Percentiles rank a stretch among this genome's conserved stretches.
phyloP scores from a whole-genome alignment of 148 eudicot species.

The Selenicereus undatus region DNA sequence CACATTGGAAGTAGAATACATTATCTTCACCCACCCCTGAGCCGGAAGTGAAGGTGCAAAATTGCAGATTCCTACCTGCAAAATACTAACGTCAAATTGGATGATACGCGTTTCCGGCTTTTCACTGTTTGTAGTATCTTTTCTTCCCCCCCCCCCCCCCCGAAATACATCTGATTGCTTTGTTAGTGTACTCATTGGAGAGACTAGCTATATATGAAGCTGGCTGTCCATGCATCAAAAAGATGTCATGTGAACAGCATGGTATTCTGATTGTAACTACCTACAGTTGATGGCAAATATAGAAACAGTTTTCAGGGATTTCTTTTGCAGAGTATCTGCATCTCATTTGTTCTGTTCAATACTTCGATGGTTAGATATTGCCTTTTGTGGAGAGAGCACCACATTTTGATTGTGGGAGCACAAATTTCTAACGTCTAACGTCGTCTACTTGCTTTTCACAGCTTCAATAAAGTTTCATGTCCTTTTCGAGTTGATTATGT shows the following conservation, averaged over 20 bases:
- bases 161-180: background rate
- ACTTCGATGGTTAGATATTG: background rate
- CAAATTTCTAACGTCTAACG: too few relatives aligned
- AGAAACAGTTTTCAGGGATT: background rate
- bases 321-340: background rate
- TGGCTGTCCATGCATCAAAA: background rate
- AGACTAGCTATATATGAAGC: background rate
- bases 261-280: background rate
- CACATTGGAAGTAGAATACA: background rate
- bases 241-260: background rate
- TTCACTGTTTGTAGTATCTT: constrained; percentile 1
- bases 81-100: background rate
- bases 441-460: too few relatives aligned
- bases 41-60: background rate
- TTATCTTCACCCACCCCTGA: background rate
- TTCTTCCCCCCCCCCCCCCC: background rate
- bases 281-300: background rate
- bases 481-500: too few relatives aligned
- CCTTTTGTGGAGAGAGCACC: background rate
- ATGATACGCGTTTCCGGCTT: background rate
- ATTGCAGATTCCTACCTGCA: background rate
- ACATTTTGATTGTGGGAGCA: too few relatives aligned
- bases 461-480: too few relatives aligned
- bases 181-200: constrained; percentile 1
- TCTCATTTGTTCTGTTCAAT: background rate